phyloP scores from a whole-genome alignment of 2,329 filamentous ascomycete species.

The Talaromyces piceae region DNA sequence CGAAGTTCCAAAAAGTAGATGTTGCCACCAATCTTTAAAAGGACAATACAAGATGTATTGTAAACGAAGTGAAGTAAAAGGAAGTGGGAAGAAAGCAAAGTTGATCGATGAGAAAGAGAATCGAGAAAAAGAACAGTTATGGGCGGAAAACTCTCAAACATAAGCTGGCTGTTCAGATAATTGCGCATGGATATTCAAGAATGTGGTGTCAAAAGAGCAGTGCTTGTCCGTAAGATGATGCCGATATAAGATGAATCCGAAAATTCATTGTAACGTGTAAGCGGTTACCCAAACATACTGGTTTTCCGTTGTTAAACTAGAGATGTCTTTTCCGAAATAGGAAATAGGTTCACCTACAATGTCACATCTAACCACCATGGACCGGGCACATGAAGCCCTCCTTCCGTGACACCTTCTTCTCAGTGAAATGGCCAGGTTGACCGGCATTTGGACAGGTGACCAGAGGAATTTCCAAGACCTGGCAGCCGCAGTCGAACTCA shows the following conservation, averaged over 20 bases:
- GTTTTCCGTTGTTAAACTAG: not conserved
- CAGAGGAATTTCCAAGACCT: slow-evolving; percentile 24
- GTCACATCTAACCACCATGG: slow-evolving; percentile 15
- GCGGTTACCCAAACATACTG: not conserved
- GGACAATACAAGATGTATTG: not conserved
- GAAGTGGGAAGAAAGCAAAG: not conserved
- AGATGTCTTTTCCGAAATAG: not conserved
- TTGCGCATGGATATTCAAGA: not conserved
- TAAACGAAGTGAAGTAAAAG: slow-evolving; percentile 2
- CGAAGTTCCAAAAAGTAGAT: not conserved
- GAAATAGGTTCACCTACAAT: not conserved
- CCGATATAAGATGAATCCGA: not conserved
- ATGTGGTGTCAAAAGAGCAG: not conserved
- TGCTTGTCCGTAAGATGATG: not conserved
- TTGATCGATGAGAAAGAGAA: slow-evolving; percentile 3
- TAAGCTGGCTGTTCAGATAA: not conserved
- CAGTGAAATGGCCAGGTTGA: slow-evolving; percentile 24
- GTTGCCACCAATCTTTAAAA: not conserved
- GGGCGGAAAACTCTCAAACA: not conserved
- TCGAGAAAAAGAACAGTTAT: not conserved
- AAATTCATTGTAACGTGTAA: not conserved
- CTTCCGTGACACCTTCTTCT: slow-evolving; percentile 25
- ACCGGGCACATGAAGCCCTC: slow-evolving; percentile 27
- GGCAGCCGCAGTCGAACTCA: slow-evolving; percentile 32
- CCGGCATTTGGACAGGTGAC: slow-evolving; percentile 28